phyloP scores from a whole-genome alignment of 495 filamentous ascomycete genomes.

The Polyplosphaeria fusca region DNA sequence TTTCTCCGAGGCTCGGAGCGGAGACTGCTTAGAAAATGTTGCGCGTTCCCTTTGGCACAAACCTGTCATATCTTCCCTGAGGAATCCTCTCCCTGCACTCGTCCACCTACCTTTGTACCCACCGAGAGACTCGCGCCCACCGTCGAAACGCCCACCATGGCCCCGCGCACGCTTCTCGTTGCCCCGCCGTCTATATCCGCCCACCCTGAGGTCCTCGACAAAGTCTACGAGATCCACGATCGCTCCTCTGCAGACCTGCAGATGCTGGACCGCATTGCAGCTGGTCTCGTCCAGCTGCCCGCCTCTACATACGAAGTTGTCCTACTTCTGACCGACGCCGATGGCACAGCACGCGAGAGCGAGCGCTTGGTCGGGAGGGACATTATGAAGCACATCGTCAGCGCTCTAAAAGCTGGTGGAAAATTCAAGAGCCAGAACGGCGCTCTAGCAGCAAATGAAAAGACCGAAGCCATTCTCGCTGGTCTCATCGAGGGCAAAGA shows the following conservation, averaged over 20 bases:
- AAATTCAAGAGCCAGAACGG: conserved; percentile 66
- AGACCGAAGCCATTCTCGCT: conserved; percentile 73
- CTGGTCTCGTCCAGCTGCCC: conserved; percentile 77
- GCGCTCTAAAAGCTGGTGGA: conserved; percentile 67
- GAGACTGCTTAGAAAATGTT: too few relatives aligned
- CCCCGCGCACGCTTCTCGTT: conserved; percentile 60
- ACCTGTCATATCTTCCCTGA: too few relatives aligned
- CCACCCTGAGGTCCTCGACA: conserved; percentile 59
- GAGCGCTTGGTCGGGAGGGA: conserved; percentile 60
- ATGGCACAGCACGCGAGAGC: conserved; percentile 60
- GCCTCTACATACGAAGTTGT: conserved; percentile 75
- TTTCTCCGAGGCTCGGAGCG: too few relatives aligned
- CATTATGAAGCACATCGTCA: conserved; percentile 64
- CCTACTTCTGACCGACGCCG: conserved; percentile 74
- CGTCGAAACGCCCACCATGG: conserved; percentile 19
- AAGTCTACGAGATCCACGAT: conserved; percentile 60
- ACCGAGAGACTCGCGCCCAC: too few relatives aligned
- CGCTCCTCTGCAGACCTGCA: conserved; percentile 80
- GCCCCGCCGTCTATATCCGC: conserved; percentile 72
- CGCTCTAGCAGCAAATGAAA: conserved; percentile 46
- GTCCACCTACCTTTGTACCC: too few relatives aligned
- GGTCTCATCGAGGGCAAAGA: conserved; percentile 60
- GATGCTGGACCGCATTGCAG: conserved; percentile 93
- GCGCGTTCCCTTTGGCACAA: too few relatives aligned
- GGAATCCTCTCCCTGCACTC: too few relatives aligned